These are phyloP conservation scores for Thoreauomyces humboldtii DNA, from an alignment of 192 early-diverging fungal genomes.

Conservation along the genomic window DNA sequence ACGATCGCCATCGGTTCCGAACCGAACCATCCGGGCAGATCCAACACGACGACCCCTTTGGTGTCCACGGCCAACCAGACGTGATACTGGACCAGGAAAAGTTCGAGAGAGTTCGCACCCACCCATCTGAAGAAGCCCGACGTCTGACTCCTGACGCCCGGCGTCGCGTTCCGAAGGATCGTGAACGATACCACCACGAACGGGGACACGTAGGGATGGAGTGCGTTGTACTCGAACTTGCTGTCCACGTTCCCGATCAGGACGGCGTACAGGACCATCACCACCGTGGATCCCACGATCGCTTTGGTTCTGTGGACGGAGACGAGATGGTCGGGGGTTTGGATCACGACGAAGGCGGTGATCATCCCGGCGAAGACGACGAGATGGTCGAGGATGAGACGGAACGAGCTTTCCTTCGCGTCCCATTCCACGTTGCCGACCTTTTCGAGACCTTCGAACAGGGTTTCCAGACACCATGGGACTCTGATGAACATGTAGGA, in stretches of 20 bases:
- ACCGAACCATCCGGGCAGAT: background rate
- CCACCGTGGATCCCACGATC: slow-evolving; percentile 32
- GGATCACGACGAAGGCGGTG: slow-evolving; percentile 50
- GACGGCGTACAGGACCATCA: slow-evolving; percentile 51
- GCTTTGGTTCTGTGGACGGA: background rate
- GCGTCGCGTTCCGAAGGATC: slow-evolving; percentile 63
- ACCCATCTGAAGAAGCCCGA: slow-evolving; percentile 56
- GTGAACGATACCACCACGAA: slow-evolving; percentile 62
- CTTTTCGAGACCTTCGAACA: slow-evolving; percentile 43
- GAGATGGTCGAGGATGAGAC: slow-evolving; percentile 63
- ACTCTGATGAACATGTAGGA: slow-evolving; percentile 38
- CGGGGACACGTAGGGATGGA: slow-evolving; percentile 66
- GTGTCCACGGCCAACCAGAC: slow-evolving; percentile 75
- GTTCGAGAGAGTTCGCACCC: slow-evolving; percentile 68
- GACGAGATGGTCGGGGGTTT: slow-evolving; percentile 17
- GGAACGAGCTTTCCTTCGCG: slow-evolving; percentile 68
- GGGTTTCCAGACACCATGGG: slow-evolving; percentile 38
- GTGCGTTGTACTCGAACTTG: slow-evolving; percentile 65
- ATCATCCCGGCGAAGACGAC: slow-evolving; percentile 71
- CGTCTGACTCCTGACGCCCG: slow-evolving; percentile 48
- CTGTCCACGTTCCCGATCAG: slow-evolving; percentile 43
- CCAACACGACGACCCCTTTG: slow-evolving; percentile 57
- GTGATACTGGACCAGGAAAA: slow-evolving; percentile 78
- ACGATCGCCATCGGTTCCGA: background rate
- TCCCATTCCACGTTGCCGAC: slow-evolving; percentile 58